Conservation (phyloP, 495 filamentous ascomycete genomes). For the Jackrogersella minutella region DNA sequence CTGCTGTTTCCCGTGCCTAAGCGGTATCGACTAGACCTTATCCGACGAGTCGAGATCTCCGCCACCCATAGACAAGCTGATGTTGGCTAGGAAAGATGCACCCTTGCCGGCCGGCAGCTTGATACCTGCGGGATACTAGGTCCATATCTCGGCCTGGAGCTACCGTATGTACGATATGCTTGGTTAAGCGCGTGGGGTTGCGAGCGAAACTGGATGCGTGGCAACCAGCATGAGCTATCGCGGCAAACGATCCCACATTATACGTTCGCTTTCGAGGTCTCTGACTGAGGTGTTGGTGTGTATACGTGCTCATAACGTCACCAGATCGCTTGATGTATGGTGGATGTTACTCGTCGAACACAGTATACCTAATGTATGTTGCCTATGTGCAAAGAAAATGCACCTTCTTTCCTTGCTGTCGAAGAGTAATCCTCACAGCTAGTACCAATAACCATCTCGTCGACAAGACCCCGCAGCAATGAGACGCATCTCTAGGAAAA, state of each 20-base stretch:
- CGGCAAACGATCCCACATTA: slow-evolving; percentile 20
- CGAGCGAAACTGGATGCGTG: slow-evolving; percentile 18
- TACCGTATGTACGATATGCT: slow-evolving; percentile 4
- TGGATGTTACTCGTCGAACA: not conserved
- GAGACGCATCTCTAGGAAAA: slow-evolving; percentile 4
- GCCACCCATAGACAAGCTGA: slow-evolving; percentile 5
- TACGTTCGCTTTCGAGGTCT: slow-evolving; percentile 7
- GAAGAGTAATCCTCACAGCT: not conserved
- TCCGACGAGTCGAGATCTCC: slow-evolving; percentile 4
- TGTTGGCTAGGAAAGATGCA: slow-evolving; percentile 1
- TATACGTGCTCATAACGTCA: slow-evolving; percentile 7
- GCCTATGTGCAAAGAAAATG: slow-evolving; percentile 1
- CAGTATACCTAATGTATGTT: not conserved
- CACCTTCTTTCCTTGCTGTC: not conserved
- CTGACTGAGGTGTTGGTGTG: slow-evolving; percentile 8
- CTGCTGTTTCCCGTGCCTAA: not conserved
- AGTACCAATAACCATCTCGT: not conserved
- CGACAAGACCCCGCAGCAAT: not conserved
- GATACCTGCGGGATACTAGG: not conserved
- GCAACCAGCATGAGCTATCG: slow-evolving; percentile 18
- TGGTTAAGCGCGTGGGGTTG: slow-evolving; percentile 27
- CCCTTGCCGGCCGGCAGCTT: not conserved
- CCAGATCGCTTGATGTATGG: not conserved
- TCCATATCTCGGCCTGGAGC: not conserved
- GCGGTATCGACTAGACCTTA: slow-evolving; percentile 4